Percentiles rank a stretch among this genome's conserved stretches.
phyloP scores from a whole-genome alignment of 139 green algal genomes.

The Tetratostichococcus sp. region DNA sequence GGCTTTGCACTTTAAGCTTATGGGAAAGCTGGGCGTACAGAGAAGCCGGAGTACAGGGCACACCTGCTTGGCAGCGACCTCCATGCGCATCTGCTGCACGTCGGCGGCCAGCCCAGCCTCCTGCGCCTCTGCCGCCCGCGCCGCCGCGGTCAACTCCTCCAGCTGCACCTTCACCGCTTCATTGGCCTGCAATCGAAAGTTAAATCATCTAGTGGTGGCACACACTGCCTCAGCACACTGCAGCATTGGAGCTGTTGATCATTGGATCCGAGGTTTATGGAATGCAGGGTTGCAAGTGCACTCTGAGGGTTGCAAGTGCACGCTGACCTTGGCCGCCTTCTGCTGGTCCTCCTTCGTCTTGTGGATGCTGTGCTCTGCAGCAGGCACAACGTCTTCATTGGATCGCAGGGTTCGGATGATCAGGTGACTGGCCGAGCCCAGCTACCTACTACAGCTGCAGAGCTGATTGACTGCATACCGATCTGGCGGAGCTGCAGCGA shows the following conservation, averaged over 20 bases:
- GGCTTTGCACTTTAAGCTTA: too few relatives aligned
- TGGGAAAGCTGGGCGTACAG: too few relatives aligned
- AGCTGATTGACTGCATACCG: background rate
- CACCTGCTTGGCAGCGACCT: conserved; percentile 13
- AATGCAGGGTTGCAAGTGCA: too few relatives aligned
- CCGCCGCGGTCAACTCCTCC: background rate
- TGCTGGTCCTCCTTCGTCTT: background rate
- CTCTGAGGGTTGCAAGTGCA: background rate
- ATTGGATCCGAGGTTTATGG: too few relatives aligned
- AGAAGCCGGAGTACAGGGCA: too few relatives aligned
- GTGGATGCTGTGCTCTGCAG: background rate
- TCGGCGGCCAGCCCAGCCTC: background rate
- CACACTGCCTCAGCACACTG: too few relatives aligned
- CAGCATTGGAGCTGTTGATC: too few relatives aligned
- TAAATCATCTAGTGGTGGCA: too few relatives aligned
- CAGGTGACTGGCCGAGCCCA: too few relatives aligned
- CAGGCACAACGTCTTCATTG: too few relatives aligned
- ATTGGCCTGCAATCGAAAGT: background rate
- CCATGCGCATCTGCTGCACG: conserved; percentile 10
- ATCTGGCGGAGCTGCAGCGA: background rate
- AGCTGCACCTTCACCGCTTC: background rate
- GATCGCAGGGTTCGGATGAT: too few relatives aligned
- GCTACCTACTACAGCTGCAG: too few relatives aligned
- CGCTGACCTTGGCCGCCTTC: background rate
- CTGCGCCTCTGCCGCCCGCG: background rate